A percentile compares a stretch with the other conserved stretches of the same genome.
Conservation (phyloP, 768 basidiomycete species). For the Pisolithus sp. region DNA sequence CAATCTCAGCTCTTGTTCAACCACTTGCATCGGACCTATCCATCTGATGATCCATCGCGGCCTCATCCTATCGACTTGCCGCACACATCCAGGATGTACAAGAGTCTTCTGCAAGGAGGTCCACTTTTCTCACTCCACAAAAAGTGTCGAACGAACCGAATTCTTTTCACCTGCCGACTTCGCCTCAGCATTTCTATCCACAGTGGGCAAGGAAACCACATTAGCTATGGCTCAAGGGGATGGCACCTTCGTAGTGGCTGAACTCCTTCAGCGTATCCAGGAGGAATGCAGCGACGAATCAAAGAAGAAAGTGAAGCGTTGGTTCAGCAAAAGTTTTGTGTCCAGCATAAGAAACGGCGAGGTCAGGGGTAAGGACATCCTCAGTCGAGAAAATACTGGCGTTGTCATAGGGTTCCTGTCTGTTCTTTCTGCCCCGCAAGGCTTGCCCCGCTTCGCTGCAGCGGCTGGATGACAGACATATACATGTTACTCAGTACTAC, state of each 20-base stretch:
- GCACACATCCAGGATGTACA: constrained; percentile 80
- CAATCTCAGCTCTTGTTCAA: constrained; percentile 53
- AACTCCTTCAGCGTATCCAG: constrained; percentile 56
- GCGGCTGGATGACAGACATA: no score
- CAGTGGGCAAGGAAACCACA: constrained; percentile 46
- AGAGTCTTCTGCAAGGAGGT: constrained; percentile 87
- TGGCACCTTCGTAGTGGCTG: constrained; percentile 73
- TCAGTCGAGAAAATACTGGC: constrained; percentile 51
- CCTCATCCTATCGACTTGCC: constrained; percentile 76
- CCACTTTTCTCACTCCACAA: constrained; percentile 65
- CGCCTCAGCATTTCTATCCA: constrained; percentile 49
- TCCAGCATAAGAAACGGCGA: constrained; percentile 45
- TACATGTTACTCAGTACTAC: no score
- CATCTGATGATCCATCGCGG: constrained; percentile 40
- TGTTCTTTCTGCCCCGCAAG: background rate
- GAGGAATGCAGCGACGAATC: constrained; percentile 35
- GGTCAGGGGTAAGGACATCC: constrained; percentile 65
- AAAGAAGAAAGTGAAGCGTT: constrained; percentile 42
- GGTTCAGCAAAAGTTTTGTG: constrained; percentile 50
- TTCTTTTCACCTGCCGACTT: constrained; percentile 56
- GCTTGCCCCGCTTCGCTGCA: no score
- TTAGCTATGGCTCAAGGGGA: constrained; percentile 52
- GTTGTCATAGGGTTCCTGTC: constrained; percentile 11
- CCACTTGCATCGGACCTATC: constrained; percentile 52
- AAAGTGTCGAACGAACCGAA: constrained; percentile 44